A percentile compares a stretch with the other conserved stretches of the same genome.
These are phyloP conservation scores for Arabidopsis hybrid DNA, from an alignment of 441 rosid genomes.

Conservation along the genomic window DNA sequence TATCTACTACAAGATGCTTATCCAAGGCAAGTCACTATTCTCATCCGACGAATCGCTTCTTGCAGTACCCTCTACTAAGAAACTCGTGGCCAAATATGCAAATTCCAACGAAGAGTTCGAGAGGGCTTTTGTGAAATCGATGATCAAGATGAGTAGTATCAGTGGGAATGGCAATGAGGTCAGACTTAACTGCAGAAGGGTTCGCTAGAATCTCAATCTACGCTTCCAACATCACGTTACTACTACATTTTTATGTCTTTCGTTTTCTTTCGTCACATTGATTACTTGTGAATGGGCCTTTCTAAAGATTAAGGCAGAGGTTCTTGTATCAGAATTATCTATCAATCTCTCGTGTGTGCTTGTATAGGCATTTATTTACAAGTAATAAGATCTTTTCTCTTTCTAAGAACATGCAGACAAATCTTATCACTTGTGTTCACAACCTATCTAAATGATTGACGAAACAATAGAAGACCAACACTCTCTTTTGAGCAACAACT, in stretches of 20 bases:
- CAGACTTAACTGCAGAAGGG: conserved; percentile 56
- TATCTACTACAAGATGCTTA: conserved; percentile 58
- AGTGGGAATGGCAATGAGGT: conserved; percentile 56
- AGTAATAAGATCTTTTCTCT: no score
- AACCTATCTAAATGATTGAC: neutral
- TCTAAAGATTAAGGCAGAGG: conserved; percentile 9
- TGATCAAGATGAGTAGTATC: conserved; percentile 71
- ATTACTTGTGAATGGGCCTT: conserved; percentile 3
- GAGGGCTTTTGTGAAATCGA: conserved; percentile 58
- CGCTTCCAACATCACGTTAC: conserved; percentile 6
- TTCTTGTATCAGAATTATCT: conserved; percentile 9
- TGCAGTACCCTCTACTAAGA: conserved; percentile 46
- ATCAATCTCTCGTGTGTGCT: conserved; percentile 13
- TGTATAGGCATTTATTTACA: conserved; percentile 8
- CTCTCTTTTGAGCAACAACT: neutral
- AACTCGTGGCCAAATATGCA: conserved; percentile 55
- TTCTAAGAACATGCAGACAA: no score
- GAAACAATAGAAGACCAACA: neutral
- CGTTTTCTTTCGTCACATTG: neutral
- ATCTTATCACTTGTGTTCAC: no score
- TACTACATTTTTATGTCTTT: conserved; percentile 11
- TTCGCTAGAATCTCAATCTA: conserved; percentile 40
- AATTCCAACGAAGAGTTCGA: conserved; percentile 45
- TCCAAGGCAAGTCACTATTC: conserved; percentile 61
- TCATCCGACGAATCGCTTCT: conserved; percentile 65